These are phyloP conservation scores for Xylaria sp. DNA, from an alignment of 2,329 filamentous ascomycete genomes.

Conservation along the genomic window DNA sequence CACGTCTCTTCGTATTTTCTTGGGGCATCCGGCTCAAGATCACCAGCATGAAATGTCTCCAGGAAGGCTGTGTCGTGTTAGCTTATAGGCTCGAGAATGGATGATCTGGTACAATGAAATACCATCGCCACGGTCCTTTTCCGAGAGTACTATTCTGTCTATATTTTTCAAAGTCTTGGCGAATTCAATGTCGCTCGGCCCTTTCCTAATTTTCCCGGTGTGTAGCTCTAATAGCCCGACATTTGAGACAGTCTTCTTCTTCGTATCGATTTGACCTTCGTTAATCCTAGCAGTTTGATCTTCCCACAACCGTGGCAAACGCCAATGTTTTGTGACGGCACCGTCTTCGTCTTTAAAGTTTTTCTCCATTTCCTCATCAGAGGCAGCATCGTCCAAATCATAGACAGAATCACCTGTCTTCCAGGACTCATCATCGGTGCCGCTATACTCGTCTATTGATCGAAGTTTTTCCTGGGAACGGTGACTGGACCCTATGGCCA, in stretches of 20 bases:
- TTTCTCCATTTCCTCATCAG: background rate
- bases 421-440: conserved; percentile 16
- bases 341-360: conserved; percentile 19
- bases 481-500: conserved; percentile 13
- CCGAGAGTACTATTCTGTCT: conserved; percentile 37
- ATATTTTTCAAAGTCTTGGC: conserved; percentile 25
- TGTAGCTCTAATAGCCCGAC: conserved; percentile 33
- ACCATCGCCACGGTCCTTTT: conserved; percentile 41
- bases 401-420: background rate
- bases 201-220: conserved; percentile 10
- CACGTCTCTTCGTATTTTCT: conserved; percentile 52
- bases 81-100: background rate
- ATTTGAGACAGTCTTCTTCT: conserved; percentile 33
- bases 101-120: background rate
- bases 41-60: conserved; percentile 56
- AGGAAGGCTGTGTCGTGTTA: conserved; percentile 49
- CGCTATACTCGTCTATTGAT: conserved; percentile 9
- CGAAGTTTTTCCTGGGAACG: conserved; percentile 1
- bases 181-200: conserved; percentile 17
- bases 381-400: conserved; percentile 12
- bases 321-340: conserved; percentile 35
- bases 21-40: conserved; percentile 53
- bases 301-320: conserved; percentile 39
- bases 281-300: conserved; percentile 30
- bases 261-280: conserved; percentile 24